Evolutionary conservation across 2,329 filamentous ascomycete genomes (phyloP), one percentile per base, ranked within the genome.

Genomic region (Fusarium sp.): DNA sequence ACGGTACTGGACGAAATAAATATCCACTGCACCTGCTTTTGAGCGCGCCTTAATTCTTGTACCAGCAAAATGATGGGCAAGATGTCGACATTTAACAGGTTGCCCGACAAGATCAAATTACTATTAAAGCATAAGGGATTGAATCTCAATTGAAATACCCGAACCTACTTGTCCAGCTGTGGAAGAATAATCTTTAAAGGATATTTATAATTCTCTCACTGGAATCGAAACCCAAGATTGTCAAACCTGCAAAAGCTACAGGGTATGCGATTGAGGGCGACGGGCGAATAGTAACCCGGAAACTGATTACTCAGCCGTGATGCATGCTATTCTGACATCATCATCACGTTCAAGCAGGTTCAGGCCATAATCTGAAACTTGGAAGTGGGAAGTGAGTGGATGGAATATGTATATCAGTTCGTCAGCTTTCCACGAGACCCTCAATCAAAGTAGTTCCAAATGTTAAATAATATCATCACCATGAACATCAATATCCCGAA

Each of bases 401-500:
- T 23, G 23, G 23, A 30, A 53, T 52, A 63, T 30, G 8, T 30
- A 30, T 53, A 62, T 63, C 41, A 67, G 16, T 18, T 34, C 31
- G 34, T 49, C 40, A 23, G 3, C 2, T 10, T n/a, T n/a, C 30
- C 15, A 2, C 5, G 6, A 6, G 0, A 23, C 6, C 30, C 10
- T 6, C 6, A 5, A 10, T 12, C 4, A 11, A n/a, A 13, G 12
- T 15, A 28, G 12, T 7, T 16, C 23, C 3, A 8, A 31, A 44
- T 12, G 3, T 28, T 11, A 4, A 40, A 12, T 42, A 31, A 20
- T 7, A 15, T 31, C 20, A 12, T 16, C 41, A 45, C 40, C 8
- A 76, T 76, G 74, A 77, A 72, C 33, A 37, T 77, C 23, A 71
- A 76, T 18, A 67, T 76, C 3, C 75, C 75, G 9, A 66, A 77